A percentile compares a stretch with the other conserved stretches of the same genome.
Conservation (phyloP, 2,329 filamentous ascomycete genomes). For the Neopestalotiopsis sp. region DNA sequence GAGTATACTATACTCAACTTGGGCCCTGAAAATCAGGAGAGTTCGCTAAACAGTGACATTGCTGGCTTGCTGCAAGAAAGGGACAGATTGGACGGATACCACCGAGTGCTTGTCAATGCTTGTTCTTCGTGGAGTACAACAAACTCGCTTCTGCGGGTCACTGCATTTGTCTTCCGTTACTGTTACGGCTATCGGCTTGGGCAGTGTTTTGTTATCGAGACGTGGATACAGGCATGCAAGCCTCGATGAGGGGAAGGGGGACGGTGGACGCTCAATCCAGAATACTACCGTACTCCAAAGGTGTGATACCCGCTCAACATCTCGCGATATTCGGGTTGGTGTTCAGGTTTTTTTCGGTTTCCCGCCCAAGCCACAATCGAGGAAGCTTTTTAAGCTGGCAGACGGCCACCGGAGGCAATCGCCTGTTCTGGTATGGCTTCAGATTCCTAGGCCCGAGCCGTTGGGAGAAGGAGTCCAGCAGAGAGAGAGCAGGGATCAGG, state of each 20-base stretch:
- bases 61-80: neutral
- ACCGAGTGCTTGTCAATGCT: neutral
- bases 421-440: neutral
- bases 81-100: neutral
- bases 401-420: neutral
- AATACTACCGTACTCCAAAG: neutral
- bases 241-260: neutral
- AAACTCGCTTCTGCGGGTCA: constrained; percentile 14
- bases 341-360: neutral
- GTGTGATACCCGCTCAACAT: neutral
- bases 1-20: neutral
- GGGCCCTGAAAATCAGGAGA: neutral
- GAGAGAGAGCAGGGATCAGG: neutral
- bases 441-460: neutral
- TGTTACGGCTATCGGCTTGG: neutral
- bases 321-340: constrained; percentile 6
- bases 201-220: neutral
- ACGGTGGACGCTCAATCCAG: neutral
- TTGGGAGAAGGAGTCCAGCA: neutral
- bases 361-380: constrained; percentile 8
- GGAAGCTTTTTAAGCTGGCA: constrained; percentile 6
- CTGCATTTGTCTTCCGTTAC: neutral
- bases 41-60: neutral
- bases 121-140: constrained; percentile 8
- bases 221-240: neutral